Base-by-base conservation (phyloP, 441 rosid species). In the Adansonia gregorii region DNA sequence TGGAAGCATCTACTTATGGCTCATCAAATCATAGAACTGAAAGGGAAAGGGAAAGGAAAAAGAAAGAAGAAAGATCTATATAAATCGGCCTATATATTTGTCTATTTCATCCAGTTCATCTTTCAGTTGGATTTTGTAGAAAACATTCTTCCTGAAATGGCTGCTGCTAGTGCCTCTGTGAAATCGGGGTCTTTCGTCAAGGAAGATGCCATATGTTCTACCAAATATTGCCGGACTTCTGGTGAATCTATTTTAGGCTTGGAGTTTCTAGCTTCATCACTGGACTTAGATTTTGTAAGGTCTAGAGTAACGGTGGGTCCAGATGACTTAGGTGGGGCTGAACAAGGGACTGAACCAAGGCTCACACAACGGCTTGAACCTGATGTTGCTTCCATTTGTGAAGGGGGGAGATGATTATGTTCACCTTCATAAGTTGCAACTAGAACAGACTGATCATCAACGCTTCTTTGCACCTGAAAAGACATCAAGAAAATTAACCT, bases 371-470 rank as follows among this genome's bases (percentile, higher is more conserved):
- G 90, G 84, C 76, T 90, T 35, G 88, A 72, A 22, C 89, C 85
- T 1, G 85, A 76, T 72, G 88, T 79, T 72, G 92, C 82, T 24
- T 92, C 97, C 77, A 79, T 71, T 58, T 88, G 93, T n/a, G 92
- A 81, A 0, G 93, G 93, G 78, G 82, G 86, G 46, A 94, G 92
- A 86, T 96, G 99, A 83, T 93, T 96, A 85, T 96, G 99, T 81
- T 94, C 99, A 15, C 99, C 99, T 81, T 96, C 99, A 41, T 96
- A 96, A 2, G 99, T 96, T 1, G 99, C 99, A 19, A 96, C 96
- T 56, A 96, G 63, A 6, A 96, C 83, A 0, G 94, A 88, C 76
- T 92, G 99, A 31, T 96, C 99, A 31, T 96, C 98, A 1, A 85
- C 86, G 65, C 95, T 94, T 87, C 98, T 90, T 75, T 96, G 99